Percentiles rank a stretch among this genome's conserved stretches.
These are phyloP conservation scores for Pleurotus cornucopiae DNA, from an alignment of 768 basidiomycete species.

Conservation along the genomic window DNA sequence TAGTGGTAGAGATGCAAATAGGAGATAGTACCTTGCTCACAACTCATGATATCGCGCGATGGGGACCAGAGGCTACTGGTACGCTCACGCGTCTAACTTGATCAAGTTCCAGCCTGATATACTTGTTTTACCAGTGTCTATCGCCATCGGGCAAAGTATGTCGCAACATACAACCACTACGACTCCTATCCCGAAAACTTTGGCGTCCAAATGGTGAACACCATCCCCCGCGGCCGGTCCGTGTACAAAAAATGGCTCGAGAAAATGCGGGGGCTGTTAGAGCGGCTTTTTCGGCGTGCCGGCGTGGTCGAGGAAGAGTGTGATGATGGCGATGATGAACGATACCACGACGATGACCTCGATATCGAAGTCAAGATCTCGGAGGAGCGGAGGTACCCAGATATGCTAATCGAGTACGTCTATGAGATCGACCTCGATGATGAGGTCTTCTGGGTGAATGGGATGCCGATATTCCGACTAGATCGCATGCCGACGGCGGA, in stretches of 20 bases:
- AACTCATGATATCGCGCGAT: too few relatives aligned
- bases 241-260: not conserved
- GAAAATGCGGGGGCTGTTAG: not conserved
- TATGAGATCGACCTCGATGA: conserved; percentile 6
- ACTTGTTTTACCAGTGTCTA: not conserved
- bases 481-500: conserved; percentile 5
- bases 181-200: not conserved
- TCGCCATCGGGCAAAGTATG: not conserved
- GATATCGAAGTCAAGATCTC: not conserved
- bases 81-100: too few relatives aligned
- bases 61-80: too few relatives aligned
- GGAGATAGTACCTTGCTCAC: too few relatives aligned
- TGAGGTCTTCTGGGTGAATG: not conserved
- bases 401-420: not conserved
- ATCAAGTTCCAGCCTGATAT: too few relatives aligned
- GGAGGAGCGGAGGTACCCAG: not conserved
- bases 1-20: too few relatives aligned
- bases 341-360: too few relatives aligned
- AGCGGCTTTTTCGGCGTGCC: too few relatives aligned
- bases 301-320: too few relatives aligned
- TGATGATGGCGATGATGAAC: too few relatives aligned
- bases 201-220: not conserved
- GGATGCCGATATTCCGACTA: conserved; percentile 1
- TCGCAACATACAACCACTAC: not conserved
- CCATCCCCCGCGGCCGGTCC: not conserved